Conservation (phyloP, 768 basidiomycete genomes). For the Tulasnella sp. region DNA sequence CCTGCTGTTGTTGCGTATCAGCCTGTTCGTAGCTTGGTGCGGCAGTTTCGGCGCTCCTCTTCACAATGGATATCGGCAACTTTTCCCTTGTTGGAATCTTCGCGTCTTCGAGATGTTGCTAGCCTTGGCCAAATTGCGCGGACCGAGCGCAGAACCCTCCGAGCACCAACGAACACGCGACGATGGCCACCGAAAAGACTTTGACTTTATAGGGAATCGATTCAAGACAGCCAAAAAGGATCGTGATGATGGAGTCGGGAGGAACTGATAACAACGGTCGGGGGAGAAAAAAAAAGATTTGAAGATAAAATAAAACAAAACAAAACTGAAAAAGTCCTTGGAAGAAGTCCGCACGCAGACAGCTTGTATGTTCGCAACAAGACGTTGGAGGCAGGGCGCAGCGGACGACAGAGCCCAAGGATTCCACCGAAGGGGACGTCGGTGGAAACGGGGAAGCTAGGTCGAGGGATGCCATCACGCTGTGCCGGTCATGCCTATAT, state of each 20-base stretch:
- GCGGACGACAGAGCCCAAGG: background rate
- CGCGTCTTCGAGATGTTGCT: too few relatives aligned
- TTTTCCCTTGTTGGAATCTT: background rate
- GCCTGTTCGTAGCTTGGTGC: background rate
- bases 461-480: slow-evolving; percentile 2
- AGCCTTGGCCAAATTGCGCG: too few relatives aligned
- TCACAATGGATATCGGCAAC: background rate
- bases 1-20: background rate
- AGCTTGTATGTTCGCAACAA: slow-evolving; percentile 11
- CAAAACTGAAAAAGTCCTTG: background rate
- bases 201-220: background rate
- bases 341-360: slow-evolving; percentile 9
- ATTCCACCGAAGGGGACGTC: too few relatives aligned
- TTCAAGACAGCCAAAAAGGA: background rate
- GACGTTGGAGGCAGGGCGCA: background rate
- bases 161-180: background rate
- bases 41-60: background rate
- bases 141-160: too few relatives aligned
- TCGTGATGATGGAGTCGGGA: background rate
- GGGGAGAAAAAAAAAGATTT: background rate
- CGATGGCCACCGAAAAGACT: background rate
- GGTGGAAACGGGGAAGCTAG: too few relatives aligned
- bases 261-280: background rate
- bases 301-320: background rate
- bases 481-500: slow-evolving; percentile 1